Conservation (phyloP, 2,329 filamentous ascomycete species). For the Nemania sp. region DNA sequence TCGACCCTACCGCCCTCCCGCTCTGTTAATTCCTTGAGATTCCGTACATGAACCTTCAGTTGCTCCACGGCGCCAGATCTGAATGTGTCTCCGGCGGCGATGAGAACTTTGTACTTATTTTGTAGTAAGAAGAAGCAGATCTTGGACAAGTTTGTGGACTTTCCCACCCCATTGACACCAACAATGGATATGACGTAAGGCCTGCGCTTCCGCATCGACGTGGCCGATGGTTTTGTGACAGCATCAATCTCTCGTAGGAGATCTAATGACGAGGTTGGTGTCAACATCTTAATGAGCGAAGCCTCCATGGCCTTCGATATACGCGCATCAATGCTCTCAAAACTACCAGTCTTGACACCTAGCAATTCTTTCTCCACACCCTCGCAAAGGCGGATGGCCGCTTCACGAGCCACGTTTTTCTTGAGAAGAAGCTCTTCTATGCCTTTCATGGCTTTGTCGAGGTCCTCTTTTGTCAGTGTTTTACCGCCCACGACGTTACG, state of each 20-base stretch:
- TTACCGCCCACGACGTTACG: conserved; percentile 95
- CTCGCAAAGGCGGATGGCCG: conserved; percentile 86
- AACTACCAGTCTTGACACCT: conserved; percentile 88
- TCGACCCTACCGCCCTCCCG: conserved; percentile 86
- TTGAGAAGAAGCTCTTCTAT: conserved; percentile 94
- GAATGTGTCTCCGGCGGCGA: conserved; percentile 96
- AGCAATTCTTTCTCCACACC: conserved; percentile 89
- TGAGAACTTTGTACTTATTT: conserved; percentile 93
- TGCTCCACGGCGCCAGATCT: conserved; percentile 97
- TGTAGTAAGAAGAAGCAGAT: conserved; percentile 98
- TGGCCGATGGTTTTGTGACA: conserved; percentile 68
- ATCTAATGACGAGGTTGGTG: conserved; percentile 91
- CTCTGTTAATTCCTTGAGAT: conserved; percentile 83
- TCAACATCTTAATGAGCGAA: conserved; percentile 92
- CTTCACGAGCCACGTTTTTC: conserved; percentile 96
- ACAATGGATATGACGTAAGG: conserved; percentile 99
- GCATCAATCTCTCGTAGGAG: conserved; percentile 90
- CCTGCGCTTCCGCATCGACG: conserved; percentile 66
- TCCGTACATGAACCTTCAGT: conserved; percentile 90
- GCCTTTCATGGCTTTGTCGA: conserved; percentile 89
- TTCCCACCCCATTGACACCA: conserved; percentile 96
- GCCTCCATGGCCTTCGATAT: conserved; percentile 88
- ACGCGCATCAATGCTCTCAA: conserved; percentile 84
- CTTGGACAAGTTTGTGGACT: conserved; percentile 96
- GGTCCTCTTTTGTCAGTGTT: conserved; percentile 82